Base-by-base conservation (phyloP, 441 rosid species). In the Gossypium aridum region DNA sequence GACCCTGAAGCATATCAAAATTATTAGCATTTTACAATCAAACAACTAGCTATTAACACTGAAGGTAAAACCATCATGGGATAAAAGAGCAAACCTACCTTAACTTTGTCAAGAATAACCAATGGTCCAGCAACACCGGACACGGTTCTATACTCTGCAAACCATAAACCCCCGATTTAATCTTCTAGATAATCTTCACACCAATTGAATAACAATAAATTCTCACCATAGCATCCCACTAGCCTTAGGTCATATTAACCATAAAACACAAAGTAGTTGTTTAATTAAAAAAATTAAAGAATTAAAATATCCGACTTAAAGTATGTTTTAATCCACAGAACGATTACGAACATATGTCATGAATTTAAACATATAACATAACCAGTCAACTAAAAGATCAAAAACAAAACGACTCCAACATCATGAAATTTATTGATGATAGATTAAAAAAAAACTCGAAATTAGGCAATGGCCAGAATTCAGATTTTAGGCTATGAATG, bases 61-160 rank as follows among this genome's bases (percentile, higher is more conserved):
- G 70, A 7, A 65, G 1, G 14, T 34, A 2, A 78, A 79, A 20
- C 17, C 26, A 45, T 1, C 37, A 45, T 23, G n/a, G 53, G 3
- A 37, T 25, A 3, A 43, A 20, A 8, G 22, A 39, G 64, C 45
- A 53, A 90, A 61, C 62, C 67, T 28, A 65, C 77, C 77, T 75
- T 94, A 59, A 94, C 97, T 90, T 94, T 94, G 0, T 92, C 98
- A 31, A 94, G 97, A 61, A 61, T 61, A 2, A 61, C 65, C 65
- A 61, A 61, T 6, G 65, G 65, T 26, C 65, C 65, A 7, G 65
- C 65, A 26, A 61, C 65, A 14, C 65, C 65, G 6, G 65, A 61
- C 43, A 61, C 43, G 7, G 97, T 94, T 81, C 98, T 91, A 76
- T 94, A 91, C 83, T 92, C 97, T 92, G 94, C 57, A 82, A 81